Percentiles rank a stretch among this genome's conserved stretches.
phyloP scores from a whole-genome alignment of 352 stramenopile genomes.

The Pythium pyrilobum region DNA sequence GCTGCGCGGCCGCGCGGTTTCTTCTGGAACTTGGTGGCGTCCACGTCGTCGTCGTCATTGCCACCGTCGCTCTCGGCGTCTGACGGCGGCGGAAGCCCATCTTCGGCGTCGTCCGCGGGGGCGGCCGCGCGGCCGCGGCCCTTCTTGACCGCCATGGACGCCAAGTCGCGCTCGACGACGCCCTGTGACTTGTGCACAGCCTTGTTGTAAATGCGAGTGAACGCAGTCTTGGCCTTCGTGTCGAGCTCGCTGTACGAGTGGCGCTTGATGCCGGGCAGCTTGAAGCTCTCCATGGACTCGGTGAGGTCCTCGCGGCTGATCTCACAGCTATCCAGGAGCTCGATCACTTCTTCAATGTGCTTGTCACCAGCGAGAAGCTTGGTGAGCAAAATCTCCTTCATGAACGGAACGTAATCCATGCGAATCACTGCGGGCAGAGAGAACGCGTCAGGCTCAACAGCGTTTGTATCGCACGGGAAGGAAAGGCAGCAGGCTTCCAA shows the following conservation, averaged over 20 bases:
- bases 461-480: no score
- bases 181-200: constrained; percentile 91
- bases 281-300: constrained; percentile 94
- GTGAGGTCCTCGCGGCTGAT: constrained; percentile 97
- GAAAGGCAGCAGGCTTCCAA: constrained; percentile 14
- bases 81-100: constrained; percentile 43
- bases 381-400: constrained; percentile 86
- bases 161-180: constrained; percentile 82
- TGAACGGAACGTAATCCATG: constrained; percentile 85
- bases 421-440: constrained; percentile 54
- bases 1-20: constrained; percentile 40
- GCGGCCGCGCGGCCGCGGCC: constrained; percentile 38
- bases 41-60: constrained; percentile 44
- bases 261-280: constrained; percentile 69
- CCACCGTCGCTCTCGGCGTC: constrained; percentile 72
- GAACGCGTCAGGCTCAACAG: no score
- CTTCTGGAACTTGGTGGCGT: constrained; percentile 83
- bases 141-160: constrained; percentile 70
- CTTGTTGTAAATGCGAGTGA: constrained; percentile 93
- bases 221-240: constrained; percentile 89
- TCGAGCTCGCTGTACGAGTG: constrained; percentile 77
- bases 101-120: constrained; percentile 33
- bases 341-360: constrained; percentile 89
- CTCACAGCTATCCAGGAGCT: constrained; percentile 96
- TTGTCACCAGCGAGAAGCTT: constrained; percentile 70